Conservation (phyloP, 2,329 filamentous ascomycete genomes). For the Fusarium veterinarium region DNA sequence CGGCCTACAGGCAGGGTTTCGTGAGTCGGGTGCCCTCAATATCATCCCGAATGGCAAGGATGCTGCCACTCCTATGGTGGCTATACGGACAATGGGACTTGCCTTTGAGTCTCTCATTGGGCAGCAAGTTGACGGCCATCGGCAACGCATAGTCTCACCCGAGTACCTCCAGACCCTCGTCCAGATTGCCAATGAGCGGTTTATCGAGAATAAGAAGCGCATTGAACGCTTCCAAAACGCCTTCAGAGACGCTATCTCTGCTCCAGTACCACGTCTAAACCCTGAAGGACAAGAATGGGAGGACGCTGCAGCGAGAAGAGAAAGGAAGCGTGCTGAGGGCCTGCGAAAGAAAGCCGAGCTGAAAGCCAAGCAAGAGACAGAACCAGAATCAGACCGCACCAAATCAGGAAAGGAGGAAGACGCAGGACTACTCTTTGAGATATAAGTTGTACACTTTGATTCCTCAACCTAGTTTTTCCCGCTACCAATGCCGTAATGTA, state of each 20-base stretch:
- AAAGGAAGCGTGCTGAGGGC: slow-evolving; percentile 69
- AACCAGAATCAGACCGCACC: slow-evolving; percentile 10
- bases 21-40: slow-evolving; percentile 87
- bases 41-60: slow-evolving; percentile 55
- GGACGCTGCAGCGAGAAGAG: slow-evolving; percentile 61
- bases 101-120: slow-evolving; percentile 86
- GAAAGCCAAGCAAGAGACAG: slow-evolving; percentile 37
- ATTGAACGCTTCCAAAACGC: slow-evolving; percentile 72
- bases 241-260: slow-evolving; percentile 54
- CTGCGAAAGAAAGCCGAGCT: slow-evolving; percentile 63
- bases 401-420: slow-evolving; percentile 35
- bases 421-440: slow-evolving; percentile 34
- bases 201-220: slow-evolving; percentile 74
- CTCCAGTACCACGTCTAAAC: slow-evolving; percentile 42
- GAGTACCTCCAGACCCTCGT: slow-evolving; percentile 76
- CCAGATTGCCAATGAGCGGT: slow-evolving; percentile 78
- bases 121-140: slow-evolving; percentile 53
- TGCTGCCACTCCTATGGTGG: slow-evolving; percentile 76
- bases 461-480: slow-evolving; percentile 48
- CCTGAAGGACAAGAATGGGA: slow-evolving; percentile 64
- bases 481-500: slow-evolving; percentile 49
- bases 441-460: slow-evolving; percentile 45
- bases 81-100: slow-evolving; percentile 84
- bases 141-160: slow-evolving; percentile 67
- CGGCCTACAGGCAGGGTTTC: slow-evolving; percentile 84